Evolutionary conservation across 345 rosid genomes (phyloP).

Genomic region (Atalantia buxifolia): DNA sequence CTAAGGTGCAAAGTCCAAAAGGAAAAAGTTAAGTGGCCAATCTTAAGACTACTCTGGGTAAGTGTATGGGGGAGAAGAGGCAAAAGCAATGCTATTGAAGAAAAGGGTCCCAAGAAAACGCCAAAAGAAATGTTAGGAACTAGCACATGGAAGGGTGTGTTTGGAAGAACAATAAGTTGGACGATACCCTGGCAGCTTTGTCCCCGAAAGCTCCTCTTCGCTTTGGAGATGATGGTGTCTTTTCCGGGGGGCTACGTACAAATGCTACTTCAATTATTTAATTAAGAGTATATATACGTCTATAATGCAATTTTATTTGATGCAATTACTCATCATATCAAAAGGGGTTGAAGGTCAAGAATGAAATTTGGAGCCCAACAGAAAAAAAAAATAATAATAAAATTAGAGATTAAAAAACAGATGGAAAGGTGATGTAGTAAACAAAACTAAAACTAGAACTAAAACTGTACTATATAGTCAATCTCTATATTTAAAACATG

Average conservation of each 20-base stretch:
- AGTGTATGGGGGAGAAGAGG: slow-evolving; percentile 27
- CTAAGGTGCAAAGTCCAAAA: slow-evolving; percentile 50
- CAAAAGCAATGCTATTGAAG: slow-evolving; percentile 42
- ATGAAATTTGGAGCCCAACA: no score
- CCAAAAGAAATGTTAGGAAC: slow-evolving; percentile 53
- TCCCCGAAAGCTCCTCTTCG: slow-evolving; percentile 19
- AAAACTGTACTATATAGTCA: no score
- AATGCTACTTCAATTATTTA: no score
- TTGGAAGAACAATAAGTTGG: slow-evolving; percentile 63
- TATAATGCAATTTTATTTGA: no score
- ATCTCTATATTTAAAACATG: neutral
- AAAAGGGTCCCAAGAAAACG: slow-evolving; percentile 36
- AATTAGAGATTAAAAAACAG: no score
- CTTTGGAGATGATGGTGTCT: slow-evolving; percentile 47
- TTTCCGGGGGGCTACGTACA: slow-evolving; percentile 20
- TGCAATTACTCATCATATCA: no score
- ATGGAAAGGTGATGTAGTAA: no score
- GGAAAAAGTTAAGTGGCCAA: slow-evolving; percentile 50
- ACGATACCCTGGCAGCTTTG: slow-evolving; percentile 18
- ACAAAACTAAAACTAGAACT: no score
- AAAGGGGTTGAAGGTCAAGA: no score
- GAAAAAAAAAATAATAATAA: no score
- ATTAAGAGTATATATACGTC: no score
- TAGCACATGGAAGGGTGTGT: slow-evolving; percentile 78
- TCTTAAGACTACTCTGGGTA: slow-evolving; percentile 49